A percentile compares a stretch with the other conserved stretches of the same genome.
These are phyloP conservation scores for Thraustochytrium striatum DNA, from an alignment of 352 stramenopile species.

Conservation along the genomic window DNA sequence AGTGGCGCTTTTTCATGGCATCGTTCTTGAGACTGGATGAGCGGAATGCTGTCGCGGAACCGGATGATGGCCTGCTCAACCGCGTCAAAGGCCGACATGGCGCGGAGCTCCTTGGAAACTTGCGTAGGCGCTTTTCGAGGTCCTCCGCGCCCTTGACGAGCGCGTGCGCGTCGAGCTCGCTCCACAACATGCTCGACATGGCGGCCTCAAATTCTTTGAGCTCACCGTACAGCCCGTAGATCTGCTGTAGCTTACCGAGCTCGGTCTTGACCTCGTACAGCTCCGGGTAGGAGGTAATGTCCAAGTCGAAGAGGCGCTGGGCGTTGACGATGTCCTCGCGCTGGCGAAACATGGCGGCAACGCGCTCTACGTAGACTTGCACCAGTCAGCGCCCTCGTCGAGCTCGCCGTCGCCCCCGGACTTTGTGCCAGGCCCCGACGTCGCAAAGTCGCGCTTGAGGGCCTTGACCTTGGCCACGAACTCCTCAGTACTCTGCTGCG, in stretches of 20 bases:
- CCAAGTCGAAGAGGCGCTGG: constrained; percentile 84
- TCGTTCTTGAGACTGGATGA: constrained; percentile 97
- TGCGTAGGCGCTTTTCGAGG: constrained; percentile 82
- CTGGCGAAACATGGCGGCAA: constrained; percentile 69
- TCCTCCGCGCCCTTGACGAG: constrained; percentile 83
- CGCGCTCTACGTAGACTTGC: constrained; percentile 70
- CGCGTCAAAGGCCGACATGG: constrained; percentile 97
- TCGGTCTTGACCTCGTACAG: constrained; percentile 93
- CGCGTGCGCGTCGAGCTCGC: constrained; percentile 78
- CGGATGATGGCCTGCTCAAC: constrained; percentile 83
- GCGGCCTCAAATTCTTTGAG: constrained; percentile 85
- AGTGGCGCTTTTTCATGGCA: constrained; percentile 97
- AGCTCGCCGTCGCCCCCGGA: constrained; percentile 64
- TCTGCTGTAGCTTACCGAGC: constrained; percentile 79
- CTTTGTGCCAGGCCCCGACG: constrained; percentile 72
- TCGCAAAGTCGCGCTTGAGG: constrained; percentile 78
- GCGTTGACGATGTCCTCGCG: constrained; percentile 84
- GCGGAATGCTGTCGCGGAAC: constrained; percentile 83
- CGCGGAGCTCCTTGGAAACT: constrained; percentile 87
- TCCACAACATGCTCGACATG: constrained; percentile 82
- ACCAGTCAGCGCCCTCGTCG: constrained; percentile 81
- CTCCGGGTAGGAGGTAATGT: constrained; percentile 87
- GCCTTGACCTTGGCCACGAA: constrained; percentile 78
- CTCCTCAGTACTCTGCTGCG: constrained; percentile 75
- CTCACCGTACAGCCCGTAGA: constrained; percentile 85